Evolutionary conservation across 441 rosid species (phyloP).

Genomic region (Arabidopsis hybrid): DNA sequence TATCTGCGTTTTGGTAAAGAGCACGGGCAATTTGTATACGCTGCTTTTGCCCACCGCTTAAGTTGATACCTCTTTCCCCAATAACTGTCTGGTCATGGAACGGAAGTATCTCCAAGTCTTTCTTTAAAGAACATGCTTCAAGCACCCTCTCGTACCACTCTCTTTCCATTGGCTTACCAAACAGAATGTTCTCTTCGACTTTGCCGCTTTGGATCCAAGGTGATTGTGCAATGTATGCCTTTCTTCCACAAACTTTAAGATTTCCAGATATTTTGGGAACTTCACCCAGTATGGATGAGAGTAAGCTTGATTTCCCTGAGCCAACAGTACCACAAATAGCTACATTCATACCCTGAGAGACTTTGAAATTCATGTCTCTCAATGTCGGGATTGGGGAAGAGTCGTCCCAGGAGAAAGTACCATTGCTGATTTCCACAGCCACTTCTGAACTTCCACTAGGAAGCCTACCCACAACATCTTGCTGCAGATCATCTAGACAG

Average conservation of each 20-base stretch:
- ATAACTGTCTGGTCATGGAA: conserved; percentile 58
- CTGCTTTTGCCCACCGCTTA: conserved; percentile 77
- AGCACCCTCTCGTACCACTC: conserved; percentile 48
- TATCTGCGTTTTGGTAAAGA: conserved; percentile 56
- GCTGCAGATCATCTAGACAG: conserved; percentile 48
- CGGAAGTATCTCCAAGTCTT: conserved; percentile 56
- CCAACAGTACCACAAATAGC: conserved; percentile 59
- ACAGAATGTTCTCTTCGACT: conserved; percentile 61
- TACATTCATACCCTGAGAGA: conserved; percentile 50
- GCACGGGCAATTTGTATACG: conserved; percentile 69
- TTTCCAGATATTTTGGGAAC: conserved; percentile 48
- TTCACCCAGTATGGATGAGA: conserved; percentile 58
- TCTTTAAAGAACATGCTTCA: conserved; percentile 51
- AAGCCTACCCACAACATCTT: conserved; percentile 38
- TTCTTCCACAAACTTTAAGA: conserved; percentile 46
- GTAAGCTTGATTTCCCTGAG: conserved; percentile 59
- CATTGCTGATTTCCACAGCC: conserved; percentile 46
- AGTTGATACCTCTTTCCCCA: conserved; percentile 63
- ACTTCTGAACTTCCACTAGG: conserved; percentile 30
- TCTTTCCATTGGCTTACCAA: conserved; percentile 58
- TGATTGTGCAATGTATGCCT: conserved; percentile 58
- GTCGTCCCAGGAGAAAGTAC: conserved; percentile 52
- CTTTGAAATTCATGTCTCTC: conserved; percentile 47
- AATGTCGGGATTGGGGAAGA: conserved; percentile 44
- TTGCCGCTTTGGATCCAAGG: conserved; percentile 70